Percentiles rank a stretch among this genome's conserved stretches.
These are phyloP conservation scores for Penicillium sp. DNA, from an alignment of 2,329 filamentous ascomycete species.

Conservation along the genomic window DNA sequence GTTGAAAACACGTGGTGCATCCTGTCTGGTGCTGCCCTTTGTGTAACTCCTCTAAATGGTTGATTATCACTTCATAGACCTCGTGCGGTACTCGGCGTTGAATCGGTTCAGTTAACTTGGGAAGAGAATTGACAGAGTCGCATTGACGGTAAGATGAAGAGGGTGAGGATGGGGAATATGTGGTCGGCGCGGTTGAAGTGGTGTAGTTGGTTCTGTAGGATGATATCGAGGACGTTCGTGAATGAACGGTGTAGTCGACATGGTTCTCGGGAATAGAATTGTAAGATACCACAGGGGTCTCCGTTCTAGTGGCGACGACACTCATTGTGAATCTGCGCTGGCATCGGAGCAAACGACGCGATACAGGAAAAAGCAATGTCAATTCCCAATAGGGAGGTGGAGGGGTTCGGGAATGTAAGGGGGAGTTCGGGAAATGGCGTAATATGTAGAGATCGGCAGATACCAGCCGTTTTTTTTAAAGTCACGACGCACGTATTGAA, in stretches of 20 bases:
- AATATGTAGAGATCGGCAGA: constrained; percentile 12
- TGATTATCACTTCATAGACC: constrained; percentile 49
- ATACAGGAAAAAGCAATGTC: constrained; percentile 9
- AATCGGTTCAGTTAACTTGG: constrained; percentile 27
- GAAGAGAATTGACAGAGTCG: constrained; percentile 33
- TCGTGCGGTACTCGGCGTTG: constrained; percentile 45
- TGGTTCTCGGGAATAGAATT: constrained; percentile 17
- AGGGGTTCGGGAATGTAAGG: constrained; percentile 19
- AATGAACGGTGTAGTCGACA: constrained; percentile 23
- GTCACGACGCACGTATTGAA: constrained; percentile 1
- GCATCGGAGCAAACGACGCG: constrained; percentile 15
- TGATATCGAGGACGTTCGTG: constrained; percentile 31
- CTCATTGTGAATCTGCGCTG: constrained; percentile 29
- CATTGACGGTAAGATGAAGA: constrained; percentile 30
- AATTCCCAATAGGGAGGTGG: constrained; percentile 7
- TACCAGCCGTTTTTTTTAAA: constrained; percentile 5
- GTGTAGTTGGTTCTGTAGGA: constrained; percentile 33
- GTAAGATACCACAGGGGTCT: constrained; percentile 28
- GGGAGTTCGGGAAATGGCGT: constrained; percentile 10
- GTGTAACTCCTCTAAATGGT: constrained; percentile 44
- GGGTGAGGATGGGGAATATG: constrained; percentile 33
- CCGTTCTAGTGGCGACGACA: constrained; percentile 34
- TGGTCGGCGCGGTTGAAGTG: constrained; percentile 32
- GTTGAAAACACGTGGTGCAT: constrained; percentile 48
- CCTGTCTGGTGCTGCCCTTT: constrained; percentile 31